Percentiles rank a stretch among this genome's conserved stretches.
These are phyloP conservation scores for Magnusiomyces sp. DNA, from an alignment of 1,139 yeast species.

Conservation along the genomic window DNA sequence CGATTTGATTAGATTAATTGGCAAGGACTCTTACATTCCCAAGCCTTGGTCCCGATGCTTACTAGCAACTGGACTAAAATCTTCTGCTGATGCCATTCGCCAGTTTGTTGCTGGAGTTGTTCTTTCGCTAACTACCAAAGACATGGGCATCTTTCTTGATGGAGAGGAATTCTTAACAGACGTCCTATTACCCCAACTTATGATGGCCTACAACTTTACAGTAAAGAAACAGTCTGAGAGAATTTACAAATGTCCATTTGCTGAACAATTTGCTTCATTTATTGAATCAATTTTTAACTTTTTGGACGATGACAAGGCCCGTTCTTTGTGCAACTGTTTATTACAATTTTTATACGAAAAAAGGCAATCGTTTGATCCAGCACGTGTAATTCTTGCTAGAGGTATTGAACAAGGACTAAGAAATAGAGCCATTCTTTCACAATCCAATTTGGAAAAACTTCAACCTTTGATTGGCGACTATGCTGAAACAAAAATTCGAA, in stretches of 20 bases:
- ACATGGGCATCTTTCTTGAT: constrained; percentile 31
- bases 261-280: constrained; percentile 43
- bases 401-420: constrained; percentile 52
- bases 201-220: constrained; percentile 56
- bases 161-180: constrained; percentile 43
- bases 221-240: constrained; percentile 24
- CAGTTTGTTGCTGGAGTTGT: constrained; percentile 53
- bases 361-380: constrained; percentile 58
- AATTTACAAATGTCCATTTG: constrained; percentile 46
- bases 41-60: constrained; percentile 64
- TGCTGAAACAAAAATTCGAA: constrained; percentile 54
- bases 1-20: constrained; percentile 53
- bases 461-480: constrained; percentile 42
- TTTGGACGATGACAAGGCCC: constrained; percentile 30
- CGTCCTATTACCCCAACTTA: constrained; percentile 51
- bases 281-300: constrained; percentile 39
- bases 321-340: constrained; percentile 25
- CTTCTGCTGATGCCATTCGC: constrained; percentile 74
- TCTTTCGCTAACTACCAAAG: constrained; percentile 43
- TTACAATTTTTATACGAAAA: constrained; percentile 41
- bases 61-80: constrained; percentile 65
- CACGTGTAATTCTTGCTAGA: constrained; percentile 51
- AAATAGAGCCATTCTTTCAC: constrained; percentile 28
- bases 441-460: constrained; percentile 30
- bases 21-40: constrained; percentile 46